Base-by-base conservation (phyloP, 2,329 filamentous ascomycete genomes). In the Apiospora arundinis region DNA sequence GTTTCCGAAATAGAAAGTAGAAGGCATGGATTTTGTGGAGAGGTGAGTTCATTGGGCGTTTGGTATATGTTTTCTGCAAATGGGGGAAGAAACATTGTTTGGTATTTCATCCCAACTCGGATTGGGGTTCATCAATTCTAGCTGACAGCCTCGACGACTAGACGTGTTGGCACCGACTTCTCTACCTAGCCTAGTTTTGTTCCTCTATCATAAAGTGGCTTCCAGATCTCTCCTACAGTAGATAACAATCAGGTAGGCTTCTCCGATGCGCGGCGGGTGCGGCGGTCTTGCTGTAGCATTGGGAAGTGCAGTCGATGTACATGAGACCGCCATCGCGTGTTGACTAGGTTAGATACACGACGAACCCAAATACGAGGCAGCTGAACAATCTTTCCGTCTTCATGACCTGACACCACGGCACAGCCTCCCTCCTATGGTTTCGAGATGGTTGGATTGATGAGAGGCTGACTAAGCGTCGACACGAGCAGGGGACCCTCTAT, bases 31-130 rank as follows among this genome's bases (percentile, higher is more conserved):
- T 40, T 63, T 63, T 32, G 18, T 63, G 56, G 56, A 32, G 52
- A 60, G 28, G 32, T 37, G 28, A 21, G 28, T 63, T 63, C 28
- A 4, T 63, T 63, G 25, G 28, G 56, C 18, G 21, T 40, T 40
- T 40, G 16, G 12, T 48, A n/a, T 48, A 48, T 48, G 45, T 48
- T 48, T 6, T 48, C 14, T n/a, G 45, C 45, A 48, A 32, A 40
- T 6, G 56, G 28, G 56, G 18, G 32, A 60, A 37, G 56, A 63
- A 40, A 40, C 56, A 40, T 40, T 37, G 28, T 63, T 63, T 63
- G 21, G 56, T 40, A 12, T 40, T 63, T 63, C 56, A 63, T 63
- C 56, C 56, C 56, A 63, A 40, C 28, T 63, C 56, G n/a, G 56
- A 40, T 63, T 32, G 18, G 21, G 40, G 4, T 40, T 40, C 21